Evolutionary conservation across 176 grass and related monocot genomes (phyloP).

Genomic region (Rhynchospora tenuis): DNA sequence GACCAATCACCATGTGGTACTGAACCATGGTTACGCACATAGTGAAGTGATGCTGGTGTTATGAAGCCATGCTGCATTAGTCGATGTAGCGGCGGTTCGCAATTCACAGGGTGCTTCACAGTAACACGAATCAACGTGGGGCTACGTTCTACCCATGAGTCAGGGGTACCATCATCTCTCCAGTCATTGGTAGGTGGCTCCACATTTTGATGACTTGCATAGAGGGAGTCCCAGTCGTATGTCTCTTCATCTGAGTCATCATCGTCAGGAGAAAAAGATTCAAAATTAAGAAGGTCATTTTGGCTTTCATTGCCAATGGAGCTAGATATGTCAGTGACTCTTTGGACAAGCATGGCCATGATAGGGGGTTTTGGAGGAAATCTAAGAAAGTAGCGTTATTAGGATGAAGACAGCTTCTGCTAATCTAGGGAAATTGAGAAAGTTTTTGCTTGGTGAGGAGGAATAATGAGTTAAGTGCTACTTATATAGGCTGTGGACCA

Average conservation of each 20-base stretch:
- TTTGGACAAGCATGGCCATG: not conserved
- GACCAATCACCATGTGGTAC: conserved; percentile 22
- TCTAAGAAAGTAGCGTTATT: not conserved
- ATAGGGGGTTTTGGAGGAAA: not conserved
- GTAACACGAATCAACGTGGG: conserved; percentile 48
- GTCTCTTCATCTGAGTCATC: not conserved
- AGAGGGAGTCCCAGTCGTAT: conserved; percentile 28
- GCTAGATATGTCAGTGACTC: not conserved
- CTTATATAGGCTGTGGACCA: too few relatives aligned
- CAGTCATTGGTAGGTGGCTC: conserved; percentile 32
- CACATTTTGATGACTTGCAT: conserved; percentile 7
- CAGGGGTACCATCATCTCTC: conserved; percentile 40
- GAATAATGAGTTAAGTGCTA: too few relatives aligned
- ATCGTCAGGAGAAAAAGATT: too few relatives aligned
- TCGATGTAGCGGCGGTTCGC: conserved; percentile 35
- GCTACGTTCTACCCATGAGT: conserved; percentile 47
- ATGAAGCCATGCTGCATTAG: conserved; percentile 47
- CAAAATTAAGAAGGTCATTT: not conserved
- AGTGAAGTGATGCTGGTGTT: conserved; percentile 43
- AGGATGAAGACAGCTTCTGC: not conserved
- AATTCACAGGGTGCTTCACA: conserved; percentile 69
- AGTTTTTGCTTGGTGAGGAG: too few relatives aligned
- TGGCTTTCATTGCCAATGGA: not conserved
- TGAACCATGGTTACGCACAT: conserved; percentile 51
- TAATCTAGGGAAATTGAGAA: too few relatives aligned